Percentiles rank a stretch among this genome's conserved stretches.
Conservation (phyloP, 257 asterid species). For the Przewalskia tangutica region DNA sequence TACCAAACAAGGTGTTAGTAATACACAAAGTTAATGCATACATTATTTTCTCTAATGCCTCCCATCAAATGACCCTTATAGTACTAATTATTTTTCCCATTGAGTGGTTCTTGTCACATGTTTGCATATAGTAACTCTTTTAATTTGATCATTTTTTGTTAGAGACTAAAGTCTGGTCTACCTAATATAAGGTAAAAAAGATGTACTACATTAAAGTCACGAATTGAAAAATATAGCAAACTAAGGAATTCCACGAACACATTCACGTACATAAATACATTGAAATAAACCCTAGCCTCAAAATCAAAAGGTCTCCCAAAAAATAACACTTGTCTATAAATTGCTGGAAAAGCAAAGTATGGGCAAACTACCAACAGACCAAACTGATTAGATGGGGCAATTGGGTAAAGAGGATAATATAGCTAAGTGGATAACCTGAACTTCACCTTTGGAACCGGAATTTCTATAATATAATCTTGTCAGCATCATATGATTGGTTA, state of each 20-base stretch:
- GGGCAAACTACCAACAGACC: conserved; percentile 4
- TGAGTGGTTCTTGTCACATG: no score
- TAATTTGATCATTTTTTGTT: neutral
- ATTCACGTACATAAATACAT: neutral
- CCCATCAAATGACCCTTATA: no score
- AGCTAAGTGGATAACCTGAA: neutral
- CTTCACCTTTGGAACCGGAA: neutral
- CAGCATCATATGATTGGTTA: neutral
- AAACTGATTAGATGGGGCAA: neutral
- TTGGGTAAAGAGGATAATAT: neutral
- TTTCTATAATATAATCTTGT: neutral
- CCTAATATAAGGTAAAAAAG: neutral
- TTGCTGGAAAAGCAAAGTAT: neutral
- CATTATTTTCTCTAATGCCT: no score
- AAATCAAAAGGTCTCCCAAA: neutral
- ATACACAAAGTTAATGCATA: no score
- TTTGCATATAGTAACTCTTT: no score
- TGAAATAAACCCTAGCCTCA: neutral
- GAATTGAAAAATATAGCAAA: no score
- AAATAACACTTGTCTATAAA: neutral
- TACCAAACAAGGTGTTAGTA: no score
- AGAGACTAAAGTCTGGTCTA: neutral
- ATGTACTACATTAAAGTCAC: neutral
- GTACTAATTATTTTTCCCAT: no score
- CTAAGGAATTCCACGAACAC: neutral